Percentiles rank a stretch among this genome's conserved stretches.
Evolutionary conservation across 1,284 basidiomycete species (phyloP).

Genomic region (Irpex sp.): DNA sequence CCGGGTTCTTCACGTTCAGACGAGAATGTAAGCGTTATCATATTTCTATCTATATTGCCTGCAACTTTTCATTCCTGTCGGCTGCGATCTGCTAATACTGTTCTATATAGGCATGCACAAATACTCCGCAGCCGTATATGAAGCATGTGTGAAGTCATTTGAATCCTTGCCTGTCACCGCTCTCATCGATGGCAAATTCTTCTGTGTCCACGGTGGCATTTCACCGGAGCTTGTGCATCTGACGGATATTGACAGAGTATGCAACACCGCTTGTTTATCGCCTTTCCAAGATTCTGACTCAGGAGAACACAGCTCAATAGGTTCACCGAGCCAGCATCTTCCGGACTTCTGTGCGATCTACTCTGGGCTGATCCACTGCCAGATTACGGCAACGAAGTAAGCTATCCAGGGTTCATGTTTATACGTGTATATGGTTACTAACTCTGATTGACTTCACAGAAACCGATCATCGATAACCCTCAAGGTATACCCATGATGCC

Average conservation of each 20-base stretch:
- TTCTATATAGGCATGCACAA: conserved; percentile 78
- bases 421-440: background rate
- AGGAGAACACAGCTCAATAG: conserved; percentile 66
- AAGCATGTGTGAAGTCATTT: conserved; percentile 91
- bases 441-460: background rate
- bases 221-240: conserved; percentile 86
- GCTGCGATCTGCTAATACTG: background rate
- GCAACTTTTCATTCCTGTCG: background rate
- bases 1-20: conserved; percentile 31
- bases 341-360: conserved; percentile 92
- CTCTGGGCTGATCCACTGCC: conserved; percentile 88
- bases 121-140: conserved; percentile 84
- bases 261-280: conserved; percentile 22
- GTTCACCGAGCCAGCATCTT: conserved; percentile 92
- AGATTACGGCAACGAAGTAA: conserved; percentile 44
- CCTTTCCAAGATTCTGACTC: background rate
- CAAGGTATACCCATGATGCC: conserved; percentile 27
- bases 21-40: conserved; percentile 23
- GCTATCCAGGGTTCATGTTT: conserved; percentile 17
- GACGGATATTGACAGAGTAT: conserved; percentile 74
- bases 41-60: background rate
- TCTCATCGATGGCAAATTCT: conserved; percentile 94
- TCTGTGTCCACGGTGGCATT: conserved; percentile 97
- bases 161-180: conserved; percentile 89
- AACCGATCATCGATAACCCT: conserved; percentile 25